These are phyloP conservation scores for Phytophthora hibernalis DNA, from an alignment of 352 stramenopile species.

Conservation along the genomic window DNA sequence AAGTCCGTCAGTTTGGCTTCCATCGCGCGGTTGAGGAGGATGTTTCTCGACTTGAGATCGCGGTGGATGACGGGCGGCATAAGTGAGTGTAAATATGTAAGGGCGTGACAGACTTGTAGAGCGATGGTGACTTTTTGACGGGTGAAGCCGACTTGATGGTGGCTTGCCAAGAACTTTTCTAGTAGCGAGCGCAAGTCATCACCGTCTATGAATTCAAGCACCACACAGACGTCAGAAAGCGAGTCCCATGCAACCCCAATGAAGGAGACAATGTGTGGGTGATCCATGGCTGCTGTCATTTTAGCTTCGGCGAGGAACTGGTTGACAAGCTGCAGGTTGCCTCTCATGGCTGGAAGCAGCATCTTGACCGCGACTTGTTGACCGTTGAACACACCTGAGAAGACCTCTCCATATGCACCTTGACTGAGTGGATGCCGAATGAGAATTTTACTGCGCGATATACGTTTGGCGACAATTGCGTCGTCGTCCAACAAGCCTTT, in stretches of 20 bases:
- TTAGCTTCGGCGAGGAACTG: slow-evolving; percentile 53
- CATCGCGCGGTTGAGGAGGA: slow-evolving; percentile 43
- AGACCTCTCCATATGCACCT: slow-evolving; percentile 50
- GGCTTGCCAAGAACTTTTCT: slow-evolving; percentile 15
- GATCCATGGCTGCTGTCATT: slow-evolving; percentile 51
- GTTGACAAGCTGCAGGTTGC: slow-evolving; percentile 37
- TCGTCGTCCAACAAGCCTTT: slow-evolving; percentile 36
- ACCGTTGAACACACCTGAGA: slow-evolving; percentile 37
- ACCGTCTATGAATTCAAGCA: slow-evolving; percentile 49
- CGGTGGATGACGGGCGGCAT: slow-evolving; percentile 16
- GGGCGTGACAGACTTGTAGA: slow-evolving; percentile 33
- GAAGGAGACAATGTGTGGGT: slow-evolving; percentile 59
- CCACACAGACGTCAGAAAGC: slow-evolving; percentile 41
- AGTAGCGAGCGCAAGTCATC: slow-evolving; percentile 46
- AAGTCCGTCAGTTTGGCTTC: slow-evolving; percentile 59
- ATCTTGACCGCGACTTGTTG: slow-evolving; percentile 57
- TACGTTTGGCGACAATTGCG: slow-evolving; percentile 28
- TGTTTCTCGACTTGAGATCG: slow-evolving; percentile 40
- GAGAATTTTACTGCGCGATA: slow-evolving; percentile 39
- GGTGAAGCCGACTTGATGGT: slow-evolving; percentile 25
- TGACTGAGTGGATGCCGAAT: slow-evolving; percentile 36
- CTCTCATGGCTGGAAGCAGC: slow-evolving; percentile 23
- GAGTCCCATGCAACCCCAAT: slow-evolving; percentile 63
- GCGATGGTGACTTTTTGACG: slow-evolving; percentile 38
- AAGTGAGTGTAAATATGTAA: slow-evolving; percentile 28